Conservation (phyloP, 108 stramenopile genomes). For the Mayamaea pseudoterrestris region DNA sequence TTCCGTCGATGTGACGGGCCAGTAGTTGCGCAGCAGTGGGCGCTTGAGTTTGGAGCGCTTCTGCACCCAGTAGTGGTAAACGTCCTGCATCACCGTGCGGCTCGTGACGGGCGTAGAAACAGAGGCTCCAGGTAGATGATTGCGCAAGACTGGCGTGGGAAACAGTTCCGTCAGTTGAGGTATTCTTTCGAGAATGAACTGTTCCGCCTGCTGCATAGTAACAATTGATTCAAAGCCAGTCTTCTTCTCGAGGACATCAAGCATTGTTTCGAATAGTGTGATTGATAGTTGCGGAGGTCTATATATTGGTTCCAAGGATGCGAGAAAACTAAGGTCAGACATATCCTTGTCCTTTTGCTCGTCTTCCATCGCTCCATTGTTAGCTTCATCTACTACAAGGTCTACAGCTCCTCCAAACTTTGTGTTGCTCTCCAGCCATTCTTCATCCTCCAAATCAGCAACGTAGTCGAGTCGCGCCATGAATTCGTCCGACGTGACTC, state of each 20-base stretch:
- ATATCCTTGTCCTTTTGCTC: slow-evolving; percentile 1
- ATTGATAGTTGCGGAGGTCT: slow-evolving; percentile 30
- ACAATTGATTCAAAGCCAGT: slow-evolving; percentile 77
- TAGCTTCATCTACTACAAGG: background rate
- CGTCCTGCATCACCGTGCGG: slow-evolving; percentile 41
- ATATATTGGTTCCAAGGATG: too few species aligned
- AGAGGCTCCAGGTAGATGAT: slow-evolving; percentile 19
- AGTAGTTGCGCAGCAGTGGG: slow-evolving; percentile 81
- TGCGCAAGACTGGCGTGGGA: slow-evolving; percentile 4
- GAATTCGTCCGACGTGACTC: slow-evolving; percentile 34
- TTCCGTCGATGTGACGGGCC: slow-evolving; percentile 79
- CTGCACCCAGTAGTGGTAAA: slow-evolving; percentile 82
- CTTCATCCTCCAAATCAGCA: slow-evolving; percentile 65
- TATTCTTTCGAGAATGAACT: slow-evolving; percentile 35
- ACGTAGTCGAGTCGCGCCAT: slow-evolving; percentile 50
- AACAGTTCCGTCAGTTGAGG: slow-evolving; percentile 50
- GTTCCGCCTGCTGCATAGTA: slow-evolving; percentile 46
- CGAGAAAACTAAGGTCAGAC: background rate
- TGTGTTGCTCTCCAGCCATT: slow-evolving; percentile 46
- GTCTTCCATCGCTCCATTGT: slow-evolving; percentile 1
- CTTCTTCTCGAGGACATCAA: slow-evolving; percentile 71
- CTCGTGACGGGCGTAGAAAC: slow-evolving; percentile 23
- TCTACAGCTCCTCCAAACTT: slow-evolving; percentile 45
- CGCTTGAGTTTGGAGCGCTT: slow-evolving; percentile 81
- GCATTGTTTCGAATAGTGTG: slow-evolving; percentile 50